Evolutionary conservation across 2,329 filamentous ascomycete genomes (phyloP).

Genomic region (Ceratocystis variospora): DNA sequence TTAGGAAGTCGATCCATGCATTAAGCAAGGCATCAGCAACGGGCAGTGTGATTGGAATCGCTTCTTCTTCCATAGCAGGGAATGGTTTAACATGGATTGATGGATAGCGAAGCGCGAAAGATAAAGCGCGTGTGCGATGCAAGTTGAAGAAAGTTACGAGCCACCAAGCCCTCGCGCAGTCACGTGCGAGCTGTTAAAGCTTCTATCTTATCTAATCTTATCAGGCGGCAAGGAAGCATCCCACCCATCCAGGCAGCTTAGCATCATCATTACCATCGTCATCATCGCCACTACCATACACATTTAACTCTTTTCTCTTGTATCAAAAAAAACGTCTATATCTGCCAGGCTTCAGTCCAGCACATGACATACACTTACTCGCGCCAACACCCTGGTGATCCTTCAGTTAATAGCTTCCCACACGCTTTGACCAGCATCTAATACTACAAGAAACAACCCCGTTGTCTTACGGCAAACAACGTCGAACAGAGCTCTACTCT

Average conservation of each 20-base stretch:
- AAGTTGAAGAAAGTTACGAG: background rate
- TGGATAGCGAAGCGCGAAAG: background rate
- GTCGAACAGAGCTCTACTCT: background rate
- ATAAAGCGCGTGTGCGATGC: background rate
- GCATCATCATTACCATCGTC: no score
- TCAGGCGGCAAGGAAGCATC: background rate
- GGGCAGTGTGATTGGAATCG: conserved; percentile 25
- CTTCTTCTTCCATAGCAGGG: background rate
- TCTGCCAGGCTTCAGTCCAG: no score
- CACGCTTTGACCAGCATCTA: no score
- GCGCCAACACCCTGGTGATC: no score
- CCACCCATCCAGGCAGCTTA: no score
- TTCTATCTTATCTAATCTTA: background rate
- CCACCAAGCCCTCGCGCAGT: conserved; percentile 15
- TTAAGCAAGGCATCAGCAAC: conserved; percentile 46
- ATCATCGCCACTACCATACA: no score
- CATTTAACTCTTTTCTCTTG: no score
- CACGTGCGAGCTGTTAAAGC: conserved; percentile 4
- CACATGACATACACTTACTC: no score
- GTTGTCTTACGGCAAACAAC: no score
- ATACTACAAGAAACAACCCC: no score
- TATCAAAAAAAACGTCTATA: no score
- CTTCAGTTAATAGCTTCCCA: no score
- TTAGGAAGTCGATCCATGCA: conserved; percentile 67
- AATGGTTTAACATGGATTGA: background rate